Evolutionary conservation across 2,329 filamentous ascomycete species (phyloP), one percentile per base, ranked within the genome.

Genomic region (Fusarium praegraminearum): DNA sequence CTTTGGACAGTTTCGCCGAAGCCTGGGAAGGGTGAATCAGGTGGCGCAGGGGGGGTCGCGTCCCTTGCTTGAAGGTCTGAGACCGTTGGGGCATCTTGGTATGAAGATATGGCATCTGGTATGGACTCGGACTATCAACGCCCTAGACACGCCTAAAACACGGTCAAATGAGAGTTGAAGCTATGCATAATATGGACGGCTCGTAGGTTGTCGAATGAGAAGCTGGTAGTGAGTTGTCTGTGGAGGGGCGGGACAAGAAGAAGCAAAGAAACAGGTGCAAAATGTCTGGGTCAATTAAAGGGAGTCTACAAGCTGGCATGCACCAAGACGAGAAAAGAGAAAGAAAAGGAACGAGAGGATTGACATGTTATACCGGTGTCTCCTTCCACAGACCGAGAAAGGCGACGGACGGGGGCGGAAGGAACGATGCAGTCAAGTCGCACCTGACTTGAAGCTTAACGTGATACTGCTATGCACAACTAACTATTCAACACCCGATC

Each of bases 11-110:
- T 30, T 49, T 26, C 5, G 22, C 32, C 24, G 30, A n/a, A 22
- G 24, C 40, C 11, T 36, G 9, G 13, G 56, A 52, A 61, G 58
- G 40, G 44, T 43, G 30, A 38, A 41, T 36, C 40, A 36, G 40
- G 24, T 57, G 60, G 60, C 49, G 58, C 20, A 47, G 16, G 4
- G 62, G 47, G 35, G 30, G 9, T 18, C 10, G 35, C 4, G 15
- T 22, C 41, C 60, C 58, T 57, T 63, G 58, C 60, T 12, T 43
- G 7, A 24, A n/a, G 28, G 41, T 36, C 30, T 63, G 60, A 63
- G 49, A 63, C 49, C 3, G 41, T 15, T 43, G 58, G 24, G 49
- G 12, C 59, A 62, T 62, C 18, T 33, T 54, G 45, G 57, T 35
- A 62, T 61, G 57, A 20, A 38, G 18, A 26, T 6, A 51, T 22